phyloP scores from a whole-genome alignment of 495 filamentous ascomycete species.

The Xanthoparmelia taractica region DNA sequence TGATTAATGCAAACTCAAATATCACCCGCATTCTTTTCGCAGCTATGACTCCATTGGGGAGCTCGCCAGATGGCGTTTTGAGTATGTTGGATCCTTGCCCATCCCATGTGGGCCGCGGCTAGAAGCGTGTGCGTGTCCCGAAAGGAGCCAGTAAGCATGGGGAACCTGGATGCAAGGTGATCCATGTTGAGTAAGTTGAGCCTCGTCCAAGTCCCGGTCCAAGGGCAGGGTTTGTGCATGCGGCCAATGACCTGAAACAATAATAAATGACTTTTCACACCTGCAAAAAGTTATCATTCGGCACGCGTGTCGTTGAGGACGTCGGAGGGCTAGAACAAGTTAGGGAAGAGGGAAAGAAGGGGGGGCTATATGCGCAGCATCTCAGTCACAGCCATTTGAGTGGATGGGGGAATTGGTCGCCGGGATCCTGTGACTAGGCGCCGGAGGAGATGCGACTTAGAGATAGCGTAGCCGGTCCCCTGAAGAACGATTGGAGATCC shows the following conservation, averaged over 20 bases:
- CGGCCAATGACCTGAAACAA: constrained; percentile 11
- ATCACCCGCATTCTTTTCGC: background rate
- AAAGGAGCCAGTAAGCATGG: constrained; percentile 15
- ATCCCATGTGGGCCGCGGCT: constrained; percentile 14
- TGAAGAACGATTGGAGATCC: constrained; percentile 7
- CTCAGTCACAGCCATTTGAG: constrained; percentile 7
- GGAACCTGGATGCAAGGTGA: constrained; percentile 1
- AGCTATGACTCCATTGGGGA: constrained; percentile 19
- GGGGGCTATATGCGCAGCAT: constrained; percentile 14
- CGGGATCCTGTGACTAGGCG: constrained; percentile 9
- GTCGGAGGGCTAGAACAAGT: constrained; percentile 1
- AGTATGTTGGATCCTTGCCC: background rate
- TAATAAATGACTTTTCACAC: constrained; percentile 14
- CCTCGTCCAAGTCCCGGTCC: constrained; percentile 9
- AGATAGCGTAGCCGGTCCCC: constrained; percentile 8
- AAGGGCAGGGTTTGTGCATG: constrained; percentile 8
- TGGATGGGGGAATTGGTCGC: constrained; percentile 13
- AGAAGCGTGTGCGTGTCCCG: constrained; percentile 2
- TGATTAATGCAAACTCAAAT: constrained; percentile 13
- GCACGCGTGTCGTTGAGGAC: constrained; percentile 11
- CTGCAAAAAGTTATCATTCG: background rate
- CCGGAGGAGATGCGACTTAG: constrained; percentile 12
- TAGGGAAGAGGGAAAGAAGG: constrained; percentile 10
- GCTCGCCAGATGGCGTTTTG: constrained; percentile 13
- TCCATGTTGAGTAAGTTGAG: constrained; percentile 13